These are phyloP conservation scores for Neocatenulostroma microsporum DNA, from an alignment of 2,329 filamentous ascomycete genomes.

Conservation along the genomic window DNA sequence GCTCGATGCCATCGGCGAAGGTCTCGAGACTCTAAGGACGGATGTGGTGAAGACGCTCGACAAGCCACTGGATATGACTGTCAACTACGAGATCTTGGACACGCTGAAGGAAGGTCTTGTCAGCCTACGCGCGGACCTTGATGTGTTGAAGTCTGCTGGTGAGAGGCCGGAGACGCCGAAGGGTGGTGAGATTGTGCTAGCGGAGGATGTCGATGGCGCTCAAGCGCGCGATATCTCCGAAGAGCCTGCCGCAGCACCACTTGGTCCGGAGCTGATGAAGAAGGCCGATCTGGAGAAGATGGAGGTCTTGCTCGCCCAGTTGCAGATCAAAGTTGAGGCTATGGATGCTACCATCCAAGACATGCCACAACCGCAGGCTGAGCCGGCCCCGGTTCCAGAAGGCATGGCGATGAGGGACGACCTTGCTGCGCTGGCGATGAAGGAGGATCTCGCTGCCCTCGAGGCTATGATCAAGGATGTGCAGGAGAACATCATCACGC, in stretches of 20 bases:
- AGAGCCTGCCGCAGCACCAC: conserved; percentile 12
- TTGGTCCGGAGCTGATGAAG: conserved; percentile 41
- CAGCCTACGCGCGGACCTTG: conserved; percentile 68
- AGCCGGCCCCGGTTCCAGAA: conserved; percentile 27
- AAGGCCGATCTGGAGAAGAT: conserved; percentile 76
- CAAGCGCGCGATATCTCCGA: conserved; percentile 20
- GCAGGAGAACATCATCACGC: conserved; percentile 50
- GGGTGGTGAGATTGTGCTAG: conserved; percentile 51
- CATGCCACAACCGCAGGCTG: conserved; percentile 38
- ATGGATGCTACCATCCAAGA: conserved; percentile 53
- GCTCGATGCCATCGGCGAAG: conserved; percentile 56
- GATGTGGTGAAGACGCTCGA: conserved; percentile 69
- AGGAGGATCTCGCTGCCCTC: conserved; percentile 46
- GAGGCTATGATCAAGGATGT: conserved; percentile 47
- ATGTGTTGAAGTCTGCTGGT: conserved; percentile 58
- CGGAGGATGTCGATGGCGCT: conserved; percentile 42
- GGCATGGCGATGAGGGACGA: conserved; percentile 27
- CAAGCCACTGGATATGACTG: conserved; percentile 72
- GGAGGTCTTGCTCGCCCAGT: conserved; percentile 71
- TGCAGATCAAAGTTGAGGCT: conserved; percentile 76
- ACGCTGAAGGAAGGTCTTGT: conserved; percentile 76
- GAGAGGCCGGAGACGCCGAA: conserved; percentile 34
- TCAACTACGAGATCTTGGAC: conserved; percentile 83
- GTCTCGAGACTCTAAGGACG: conserved; percentile 64
- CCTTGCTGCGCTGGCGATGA: too few relatives aligned